Conservation (phyloP, 495 filamentous ascomycete species). For the Astrothelium macrocarpum region DNA sequence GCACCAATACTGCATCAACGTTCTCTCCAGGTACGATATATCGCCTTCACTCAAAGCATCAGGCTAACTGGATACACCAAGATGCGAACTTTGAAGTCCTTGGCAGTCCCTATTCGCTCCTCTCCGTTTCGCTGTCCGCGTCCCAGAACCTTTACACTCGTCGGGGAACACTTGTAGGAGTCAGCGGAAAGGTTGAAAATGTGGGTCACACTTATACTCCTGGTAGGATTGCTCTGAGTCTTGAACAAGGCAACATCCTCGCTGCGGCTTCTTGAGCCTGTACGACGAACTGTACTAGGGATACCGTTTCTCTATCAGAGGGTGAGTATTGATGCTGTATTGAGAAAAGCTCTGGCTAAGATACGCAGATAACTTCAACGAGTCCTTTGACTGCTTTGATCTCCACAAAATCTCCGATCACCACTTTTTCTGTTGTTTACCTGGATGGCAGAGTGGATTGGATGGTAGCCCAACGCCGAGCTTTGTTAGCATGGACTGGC, state of each 20-base stretch:
- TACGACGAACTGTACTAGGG: constrained; percentile 63
- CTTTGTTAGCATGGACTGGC: constrained; percentile 92
- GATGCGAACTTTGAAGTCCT: constrained; percentile 93
- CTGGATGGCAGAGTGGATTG: constrained; percentile 94
- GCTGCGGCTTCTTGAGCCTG: constrained; percentile 74
- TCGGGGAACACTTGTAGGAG: constrained; percentile 77
- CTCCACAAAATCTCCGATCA: constrained; percentile 70
- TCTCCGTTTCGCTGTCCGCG: constrained; percentile 83
- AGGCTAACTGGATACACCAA: constrained; percentile 28
- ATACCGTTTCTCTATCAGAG: constrained; percentile 93
- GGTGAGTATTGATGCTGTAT: constrained; percentile 24
- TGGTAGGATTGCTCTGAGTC: constrained; percentile 7
- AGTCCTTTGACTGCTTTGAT: constrained; percentile 78
- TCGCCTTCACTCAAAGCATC: background rate
- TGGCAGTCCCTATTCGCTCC: constrained; percentile 78
- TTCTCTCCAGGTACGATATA: constrained; percentile 19
- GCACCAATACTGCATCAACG: constrained; percentile 11
- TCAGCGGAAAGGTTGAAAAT: constrained; percentile 86
- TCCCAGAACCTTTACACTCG: constrained; percentile 89
- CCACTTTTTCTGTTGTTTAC: constrained; percentile 76
- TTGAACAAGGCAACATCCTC: constrained; percentile 62
- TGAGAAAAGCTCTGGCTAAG: background rate
- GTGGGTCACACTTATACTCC: constrained; percentile 33
- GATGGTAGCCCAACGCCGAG: constrained; percentile 78
- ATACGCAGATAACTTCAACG: constrained; percentile 59